Base-by-base conservation (phyloP, 163 green algal species). In the Prototheca wickerhamii region DNA sequence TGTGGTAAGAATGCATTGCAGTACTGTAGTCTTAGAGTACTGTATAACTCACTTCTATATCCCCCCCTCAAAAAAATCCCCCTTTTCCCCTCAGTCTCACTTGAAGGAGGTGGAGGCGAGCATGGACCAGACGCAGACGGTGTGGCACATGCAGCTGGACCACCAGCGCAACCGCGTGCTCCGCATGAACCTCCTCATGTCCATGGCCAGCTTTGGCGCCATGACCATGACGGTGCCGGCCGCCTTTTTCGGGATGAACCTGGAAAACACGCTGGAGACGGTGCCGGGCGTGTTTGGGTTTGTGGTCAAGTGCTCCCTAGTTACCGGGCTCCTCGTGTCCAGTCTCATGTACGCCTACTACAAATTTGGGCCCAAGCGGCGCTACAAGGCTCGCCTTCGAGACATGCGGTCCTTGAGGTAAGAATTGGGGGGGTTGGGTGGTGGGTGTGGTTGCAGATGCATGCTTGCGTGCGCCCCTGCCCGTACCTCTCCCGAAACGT, bases 91-190 rank as follows among this genome's bases (percentile, higher is more conserved):
- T 31, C 61, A 73, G 51, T 40, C 40, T 25, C 33, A 52, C 8
- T 49, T 84, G 65, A 64, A 76, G 62, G 81, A 88, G 58, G 63
- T 81, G 61, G 60, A 75, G 15, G 74, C 84, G 34, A 81, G 73
- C 59, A 67, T 88, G 51, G 74, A 83, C 33, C 67, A 71, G 70
- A 78, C 61, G 31, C 31, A 67, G 43, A 69, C 80, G 32, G 71
- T 88, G 58, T 88, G 81, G 80, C 72, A 76, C 68, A 87, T 88
- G 80, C 74, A 83, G 63, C 69, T 88, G 34, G 81, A 82, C 58
- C 69, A 79, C 60, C 72, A 77, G 40, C 66, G 81, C 37, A 88
- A 88, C 72, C 52, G 81, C 7, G 83, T 86, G 42, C 72, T 87
- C 53, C 64, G 77, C 1, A 66, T 88, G 50, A 84, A 87, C 64